Base-by-base conservation (phyloP, 768 basidiomycete genomes). In the Tremella yokohamensis region DNA sequence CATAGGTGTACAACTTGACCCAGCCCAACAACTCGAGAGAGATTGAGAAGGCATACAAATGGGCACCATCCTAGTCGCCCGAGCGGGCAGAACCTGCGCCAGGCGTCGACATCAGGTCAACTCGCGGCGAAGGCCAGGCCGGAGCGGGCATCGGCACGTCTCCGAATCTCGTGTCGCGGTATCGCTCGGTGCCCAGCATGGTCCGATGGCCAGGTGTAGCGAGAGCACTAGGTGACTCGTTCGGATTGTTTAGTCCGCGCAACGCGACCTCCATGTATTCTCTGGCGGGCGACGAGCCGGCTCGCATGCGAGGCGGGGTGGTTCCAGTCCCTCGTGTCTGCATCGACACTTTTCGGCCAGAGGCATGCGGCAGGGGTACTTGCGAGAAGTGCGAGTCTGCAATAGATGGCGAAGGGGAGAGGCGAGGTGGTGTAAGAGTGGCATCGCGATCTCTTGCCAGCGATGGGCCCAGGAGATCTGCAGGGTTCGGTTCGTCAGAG, bases 161-260 rank as follows among this genome's bases (percentile, higher is more conserved):
- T 6, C 67, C 70, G 49, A 72, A 72, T 25, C 70, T 47, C 54
- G 65, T 68, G 52, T 72, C 70, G 38, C 64, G 60, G 51, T 72
- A 72, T 20, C 60, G 29, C 58, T 72, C 70, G 1, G 70, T 72
- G 15, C 70, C 70, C 13, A 72, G 49, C 58, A 72, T 52, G 2
- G 70, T 72, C 40, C 70, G 39, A 63, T 72, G 70, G 22, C 61
- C 61, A 2, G 70, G 70, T 3, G 70, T 72, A 9, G 45, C 49
- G 24, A 61, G 49, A 18, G 42, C 57, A 47, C 54, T 60, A 19
- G 58, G 45, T 44, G 54, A 56, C 15, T 40, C 49, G 6, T 19
- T 19, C 9, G n/a, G 54, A 22, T 50, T 39, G 15, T 40, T 29
- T 24, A 68, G 22, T 4, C 66, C 66, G 48, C 58, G 60, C 55